Conservation (phyloP, 306 rosid genomes). For the Citrullus mucosospermus region DNA sequence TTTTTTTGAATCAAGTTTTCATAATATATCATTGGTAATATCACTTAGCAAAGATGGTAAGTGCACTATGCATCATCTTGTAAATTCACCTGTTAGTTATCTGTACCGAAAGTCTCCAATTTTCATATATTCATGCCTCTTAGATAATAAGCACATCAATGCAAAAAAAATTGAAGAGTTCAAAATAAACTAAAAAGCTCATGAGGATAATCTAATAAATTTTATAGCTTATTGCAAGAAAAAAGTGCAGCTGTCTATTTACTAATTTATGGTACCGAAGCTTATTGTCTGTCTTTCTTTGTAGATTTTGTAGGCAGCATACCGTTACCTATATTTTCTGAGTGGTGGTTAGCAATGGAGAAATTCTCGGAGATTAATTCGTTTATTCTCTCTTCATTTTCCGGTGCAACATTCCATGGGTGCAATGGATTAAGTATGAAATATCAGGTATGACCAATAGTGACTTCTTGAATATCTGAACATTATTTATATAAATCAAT, state of each 20-base stretch:
- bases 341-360: constrained; percentile 91
- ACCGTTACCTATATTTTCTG: constrained; percentile 80
- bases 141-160: not conserved
- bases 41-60: not conserved
- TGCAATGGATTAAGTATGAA: constrained; percentile 78
- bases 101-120: not conserved
- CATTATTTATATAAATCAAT: too few relatives aligned
- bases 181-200: too few relatives aligned
- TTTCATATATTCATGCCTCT: not conserved
- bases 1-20: not conserved
- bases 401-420: constrained; percentile 50
- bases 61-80: not conserved
- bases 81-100: not conserved
- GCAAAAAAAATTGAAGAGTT: not conserved
- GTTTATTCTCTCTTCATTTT: constrained; percentile 65
- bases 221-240: not conserved
- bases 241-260: not conserved
- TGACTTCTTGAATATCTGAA: not conserved
- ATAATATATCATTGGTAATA: not conserved
- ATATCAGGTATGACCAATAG: constrained; percentile 57
- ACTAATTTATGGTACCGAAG: not conserved
- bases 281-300: not conserved
- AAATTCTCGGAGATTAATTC: constrained; percentile 70
- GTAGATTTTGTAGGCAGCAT: constrained; percentile 52
- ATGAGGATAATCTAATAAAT: not conserved